A percentile compares a stretch with the other conserved stretches of the same genome.
These are phyloP conservation scores for Boletus insuetus DNA, from an alignment of 768 basidiomycete species.

Conservation along the genomic window DNA sequence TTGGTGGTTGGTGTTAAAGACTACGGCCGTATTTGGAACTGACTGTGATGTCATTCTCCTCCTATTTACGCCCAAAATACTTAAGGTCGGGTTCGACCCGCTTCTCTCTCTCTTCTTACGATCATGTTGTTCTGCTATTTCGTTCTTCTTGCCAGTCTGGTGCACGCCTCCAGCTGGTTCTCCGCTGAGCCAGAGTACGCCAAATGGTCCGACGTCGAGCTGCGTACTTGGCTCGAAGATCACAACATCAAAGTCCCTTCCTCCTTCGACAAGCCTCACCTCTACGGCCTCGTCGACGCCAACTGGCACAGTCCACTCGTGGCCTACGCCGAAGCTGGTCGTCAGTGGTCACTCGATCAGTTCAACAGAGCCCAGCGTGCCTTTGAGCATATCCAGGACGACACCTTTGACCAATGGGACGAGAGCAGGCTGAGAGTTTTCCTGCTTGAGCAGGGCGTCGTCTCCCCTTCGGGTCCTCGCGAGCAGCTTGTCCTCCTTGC, in stretches of 20 bases:
- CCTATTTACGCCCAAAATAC: slow-evolving; percentile 8
- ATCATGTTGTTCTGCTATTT: slow-evolving; percentile 20
- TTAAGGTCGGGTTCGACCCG: neutral
- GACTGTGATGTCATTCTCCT: slow-evolving; percentile 28
- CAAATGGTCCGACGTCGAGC: slow-evolving; percentile 62
- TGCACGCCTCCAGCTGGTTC: slow-evolving; percentile 53
- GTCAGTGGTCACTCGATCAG: slow-evolving; percentile 60
- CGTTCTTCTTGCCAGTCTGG: slow-evolving; percentile 35
- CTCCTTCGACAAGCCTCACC: slow-evolving; percentile 39
- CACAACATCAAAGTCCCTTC: slow-evolving; percentile 58
- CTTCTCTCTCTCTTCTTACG: neutral
- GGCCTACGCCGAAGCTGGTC: slow-evolving; percentile 31
- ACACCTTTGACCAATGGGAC: slow-evolving; percentile 77
- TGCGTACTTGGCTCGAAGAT: slow-evolving; percentile 66
- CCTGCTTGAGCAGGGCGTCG: slow-evolving; percentile 82
- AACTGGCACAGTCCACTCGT: slow-evolving; percentile 50
- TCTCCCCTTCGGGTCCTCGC: slow-evolving; percentile 73
- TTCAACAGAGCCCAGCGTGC: slow-evolving; percentile 60
- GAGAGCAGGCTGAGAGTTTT: slow-evolving; percentile 80
- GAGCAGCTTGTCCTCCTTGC: slow-evolving; percentile 81
- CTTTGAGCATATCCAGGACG: slow-evolving; percentile 57
- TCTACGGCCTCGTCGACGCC: slow-evolving; percentile 50
- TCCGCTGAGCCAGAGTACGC: slow-evolving; percentile 38
- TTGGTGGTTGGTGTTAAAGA: too few species aligned
- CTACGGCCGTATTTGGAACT: slow-evolving; percentile 5